A percentile compares a stretch with the other conserved stretches of the same genome.
Conservation (phyloP, 2,329 filamentous ascomycete species). For the Canariomyces notabilis region DNA sequence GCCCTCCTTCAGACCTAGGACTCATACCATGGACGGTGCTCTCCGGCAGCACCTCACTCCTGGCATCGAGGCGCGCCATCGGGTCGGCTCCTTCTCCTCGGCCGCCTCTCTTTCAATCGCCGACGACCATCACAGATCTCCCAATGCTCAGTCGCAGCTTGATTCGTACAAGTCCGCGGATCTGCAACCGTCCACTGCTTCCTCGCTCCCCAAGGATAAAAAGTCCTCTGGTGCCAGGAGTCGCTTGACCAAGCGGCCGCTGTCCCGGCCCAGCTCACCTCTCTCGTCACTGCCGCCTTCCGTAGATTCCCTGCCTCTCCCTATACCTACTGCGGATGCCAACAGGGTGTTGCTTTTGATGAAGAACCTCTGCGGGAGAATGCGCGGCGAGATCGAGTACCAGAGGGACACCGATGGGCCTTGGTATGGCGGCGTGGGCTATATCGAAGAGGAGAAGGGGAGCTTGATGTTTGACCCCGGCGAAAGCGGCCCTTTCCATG, state of each 20-base stretch:
- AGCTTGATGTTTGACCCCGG: constrained; percentile 70
- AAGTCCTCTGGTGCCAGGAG: constrained; percentile 37
- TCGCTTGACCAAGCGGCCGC: constrained; percentile 51
- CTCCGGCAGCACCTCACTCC: constrained; percentile 43
- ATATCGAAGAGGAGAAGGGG: constrained; percentile 71
- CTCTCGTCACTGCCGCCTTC: constrained; percentile 49
- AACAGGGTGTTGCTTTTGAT: constrained; percentile 70
- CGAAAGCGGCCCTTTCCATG: constrained; percentile 59
- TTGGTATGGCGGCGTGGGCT: constrained; percentile 69
- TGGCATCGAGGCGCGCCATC: constrained; percentile 50
- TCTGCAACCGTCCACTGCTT: constrained; percentile 30
- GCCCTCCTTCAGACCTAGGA: constrained; percentile 45
- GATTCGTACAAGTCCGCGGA: constrained; percentile 36
- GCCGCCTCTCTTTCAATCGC: constrained; percentile 50
- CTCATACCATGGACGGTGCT: constrained; percentile 53
- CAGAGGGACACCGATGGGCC: constrained; percentile 54
- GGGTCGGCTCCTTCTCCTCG: constrained; percentile 67
- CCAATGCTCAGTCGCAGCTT: constrained; percentile 35
- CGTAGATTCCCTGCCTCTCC: constrained; percentile 55
- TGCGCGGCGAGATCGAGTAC: constrained; percentile 74
- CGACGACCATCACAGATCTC: constrained; percentile 37
- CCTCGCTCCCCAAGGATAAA: constrained; percentile 41
- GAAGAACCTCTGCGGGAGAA: constrained; percentile 71
- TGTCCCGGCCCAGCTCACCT: constrained; percentile 55
- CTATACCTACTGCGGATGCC: constrained; percentile 61